phyloP scores from a whole-genome alignment of 371 early-diverging fungal species.

The Fennellomyces sp. region DNA sequence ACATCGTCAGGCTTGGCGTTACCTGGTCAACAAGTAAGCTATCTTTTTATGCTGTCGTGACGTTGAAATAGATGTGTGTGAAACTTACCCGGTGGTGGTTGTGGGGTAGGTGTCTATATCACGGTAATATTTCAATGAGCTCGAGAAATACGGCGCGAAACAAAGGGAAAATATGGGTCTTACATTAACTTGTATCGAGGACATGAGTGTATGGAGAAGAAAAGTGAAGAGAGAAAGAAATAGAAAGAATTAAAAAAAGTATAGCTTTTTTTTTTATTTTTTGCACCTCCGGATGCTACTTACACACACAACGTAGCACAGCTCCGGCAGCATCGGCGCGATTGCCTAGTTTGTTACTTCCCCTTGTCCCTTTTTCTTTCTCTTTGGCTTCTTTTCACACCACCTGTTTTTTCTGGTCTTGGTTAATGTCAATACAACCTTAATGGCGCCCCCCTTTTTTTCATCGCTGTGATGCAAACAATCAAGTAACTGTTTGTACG shows the following conservation, averaged over 20 bases:
- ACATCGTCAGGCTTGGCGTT: not conserved
- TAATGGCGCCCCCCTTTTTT: not conserved
- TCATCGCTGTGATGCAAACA: not conserved
- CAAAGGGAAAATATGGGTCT: not conserved
- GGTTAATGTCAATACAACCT: not conserved
- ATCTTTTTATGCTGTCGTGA: not conserved
- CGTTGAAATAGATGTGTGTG: not conserved
- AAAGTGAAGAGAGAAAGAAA: slow-evolving; percentile 10
- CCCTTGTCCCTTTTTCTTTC: not conserved
- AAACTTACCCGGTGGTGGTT: not conserved
- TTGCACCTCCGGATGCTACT: too few species aligned
- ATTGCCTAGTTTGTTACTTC: not conserved
- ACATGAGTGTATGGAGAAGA: slow-evolving; percentile 5
- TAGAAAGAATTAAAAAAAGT: not conserved
- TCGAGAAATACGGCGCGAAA: not conserved
- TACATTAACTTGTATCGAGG: not conserved
- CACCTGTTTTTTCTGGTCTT: not conserved
- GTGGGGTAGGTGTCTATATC: not conserved
- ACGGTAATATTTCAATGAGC: not conserved
- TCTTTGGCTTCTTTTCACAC: not conserved
- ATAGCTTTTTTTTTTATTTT: not conserved
- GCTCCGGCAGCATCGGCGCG: not conserved
- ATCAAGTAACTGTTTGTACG: not conserved
- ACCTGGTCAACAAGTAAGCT: not conserved
- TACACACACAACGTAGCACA: slow-evolving; percentile 6